Conservation (phyloP, 768 basidiomycete genomes). For the Agrocybe chaxingu region DNA sequence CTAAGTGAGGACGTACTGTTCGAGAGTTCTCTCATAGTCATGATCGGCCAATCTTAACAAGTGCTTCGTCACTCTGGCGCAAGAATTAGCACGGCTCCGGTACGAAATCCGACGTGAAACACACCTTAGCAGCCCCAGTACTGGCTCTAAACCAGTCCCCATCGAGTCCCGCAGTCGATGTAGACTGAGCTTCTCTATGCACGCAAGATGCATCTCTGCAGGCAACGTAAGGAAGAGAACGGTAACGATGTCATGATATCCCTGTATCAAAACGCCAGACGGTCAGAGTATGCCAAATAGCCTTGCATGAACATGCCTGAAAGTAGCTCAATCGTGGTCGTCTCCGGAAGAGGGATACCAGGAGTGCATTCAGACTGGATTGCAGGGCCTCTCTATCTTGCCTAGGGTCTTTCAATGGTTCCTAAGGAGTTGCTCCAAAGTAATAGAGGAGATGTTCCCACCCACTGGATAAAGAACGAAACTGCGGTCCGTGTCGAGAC, state of each 20-base stretch:
- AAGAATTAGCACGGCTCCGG: background rate
- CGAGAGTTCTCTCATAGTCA: conserved; percentile 62
- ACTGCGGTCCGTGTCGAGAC: conserved; percentile 86
- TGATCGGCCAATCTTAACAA: conserved; percentile 72
- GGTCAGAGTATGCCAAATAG: background rate
- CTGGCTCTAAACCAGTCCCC: conserved; percentile 79
- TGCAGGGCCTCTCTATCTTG: conserved; percentile 55
- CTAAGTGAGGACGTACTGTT: conserved; percentile 42
- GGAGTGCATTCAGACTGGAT: conserved; percentile 61
- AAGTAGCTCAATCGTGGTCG: conserved; percentile 79
- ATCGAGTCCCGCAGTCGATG: conserved; percentile 85
- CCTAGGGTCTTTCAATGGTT: conserved; percentile 15
- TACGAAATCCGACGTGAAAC: background rate
- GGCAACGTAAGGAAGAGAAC: conserved; percentile 79
- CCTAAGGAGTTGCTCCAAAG: conserved; percentile 16
- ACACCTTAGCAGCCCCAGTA: conserved; percentile 76
- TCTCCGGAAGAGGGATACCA: conserved; percentile 73
- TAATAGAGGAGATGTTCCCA: conserved; percentile 24
- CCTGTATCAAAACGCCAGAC: conserved; percentile 39
- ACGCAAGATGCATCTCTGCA: conserved; percentile 48
- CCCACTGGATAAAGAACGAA: conserved; percentile 93
- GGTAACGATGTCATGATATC: conserved; percentile 90
- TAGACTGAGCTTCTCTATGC: conserved; percentile 71
- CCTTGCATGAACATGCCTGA: conserved; percentile 43
- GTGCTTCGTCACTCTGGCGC: conserved; percentile 65